These are phyloP conservation scores for Dactylis glomerata DNA, from an alignment of 176 grass and related monocot species.

Conservation along the genomic window DNA sequence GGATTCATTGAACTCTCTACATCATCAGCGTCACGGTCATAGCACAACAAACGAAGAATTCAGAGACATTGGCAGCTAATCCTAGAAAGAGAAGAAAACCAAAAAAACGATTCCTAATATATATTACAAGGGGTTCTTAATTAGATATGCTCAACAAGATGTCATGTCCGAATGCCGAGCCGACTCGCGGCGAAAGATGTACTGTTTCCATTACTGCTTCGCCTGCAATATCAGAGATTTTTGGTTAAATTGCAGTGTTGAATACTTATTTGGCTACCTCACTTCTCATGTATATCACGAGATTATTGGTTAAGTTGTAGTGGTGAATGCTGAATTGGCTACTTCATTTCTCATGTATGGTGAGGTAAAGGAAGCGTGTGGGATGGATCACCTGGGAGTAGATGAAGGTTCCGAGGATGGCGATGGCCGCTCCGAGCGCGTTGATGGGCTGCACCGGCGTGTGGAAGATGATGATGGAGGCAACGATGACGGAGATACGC, in stretches of 20 bases:
- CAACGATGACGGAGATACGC: conserved; percentile 87
- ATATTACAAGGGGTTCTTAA: conserved; percentile 29
- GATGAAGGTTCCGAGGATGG: conserved; percentile 87
- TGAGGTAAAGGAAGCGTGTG: neutral
- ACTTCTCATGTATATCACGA: no score
- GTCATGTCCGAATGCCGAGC: conserved; percentile 4
- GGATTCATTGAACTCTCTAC: conserved; percentile 41
- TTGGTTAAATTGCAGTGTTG: neutral
- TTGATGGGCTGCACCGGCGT: conserved; percentile 88
- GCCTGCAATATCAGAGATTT: conserved; percentile 34
- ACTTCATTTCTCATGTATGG: neutral
- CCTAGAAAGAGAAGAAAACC: conserved; percentile 8
- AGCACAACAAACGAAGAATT: conserved; percentile 11
- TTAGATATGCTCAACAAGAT: conserved; percentile 12
- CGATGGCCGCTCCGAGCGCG: conserved; percentile 82
- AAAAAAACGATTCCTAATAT: conserved; percentile 17
- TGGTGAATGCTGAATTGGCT: neutral
- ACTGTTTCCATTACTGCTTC: conserved; percentile 24
- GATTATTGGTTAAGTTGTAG: conserved; percentile 16
- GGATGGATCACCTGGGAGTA: conserved; percentile 79
- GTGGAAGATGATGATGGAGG: conserved; percentile 94
- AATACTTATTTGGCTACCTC: neutral
- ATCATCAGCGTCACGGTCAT: neutral
- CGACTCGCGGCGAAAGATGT: neutral
- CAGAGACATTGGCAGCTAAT: conserved; percentile 9